Conservation (phyloP, 2,329 filamentous ascomycete species). For the Hypoxylon sp. region DNA sequence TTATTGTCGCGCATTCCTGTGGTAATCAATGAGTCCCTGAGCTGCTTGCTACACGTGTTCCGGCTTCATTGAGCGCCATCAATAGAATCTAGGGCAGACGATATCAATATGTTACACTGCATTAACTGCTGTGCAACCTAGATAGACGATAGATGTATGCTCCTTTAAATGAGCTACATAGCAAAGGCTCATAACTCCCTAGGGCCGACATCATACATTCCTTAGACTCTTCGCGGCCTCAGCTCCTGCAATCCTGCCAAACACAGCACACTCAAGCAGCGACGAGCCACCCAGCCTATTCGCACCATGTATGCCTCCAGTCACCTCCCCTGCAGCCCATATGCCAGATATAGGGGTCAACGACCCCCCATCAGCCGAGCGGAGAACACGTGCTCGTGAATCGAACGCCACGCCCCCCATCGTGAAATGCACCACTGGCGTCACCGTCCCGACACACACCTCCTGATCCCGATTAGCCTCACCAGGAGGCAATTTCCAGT, state of each 20-base stretch:
- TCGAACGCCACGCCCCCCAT: slow-evolving; percentile 76
- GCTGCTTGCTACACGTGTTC: no score
- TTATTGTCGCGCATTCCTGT: no score
- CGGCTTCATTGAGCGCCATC: no score
- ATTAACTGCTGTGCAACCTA: no score
- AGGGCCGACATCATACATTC: neutral
- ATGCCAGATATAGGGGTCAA: slow-evolving; percentile 66
- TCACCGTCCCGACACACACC: slow-evolving; percentile 72
- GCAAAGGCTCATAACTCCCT: no score
- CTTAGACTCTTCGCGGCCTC: slow-evolving; percentile 58
- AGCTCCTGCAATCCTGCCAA: slow-evolving; percentile 70
- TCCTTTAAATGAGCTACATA: no score
- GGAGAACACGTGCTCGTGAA: slow-evolving; percentile 66
- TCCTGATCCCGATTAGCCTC: slow-evolving; percentile 65
- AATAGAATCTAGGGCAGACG: no score
- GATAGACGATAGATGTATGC: no score
- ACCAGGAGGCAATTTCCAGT: slow-evolving; percentile 65
- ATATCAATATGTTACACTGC: no score
- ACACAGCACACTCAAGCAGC: slow-evolving; percentile 74
- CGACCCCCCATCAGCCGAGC: slow-evolving; percentile 53
- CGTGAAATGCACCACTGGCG: slow-evolving; percentile 76
- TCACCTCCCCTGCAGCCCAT: slow-evolving; percentile 75
- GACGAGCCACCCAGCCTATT: slow-evolving; percentile 74
- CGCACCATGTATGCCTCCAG: slow-evolving; percentile 74
- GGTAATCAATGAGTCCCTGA: no score